Evolutionary conservation across 306 rosid species (phyloP).

Genomic region (Ammopiptanthus mongolicus): DNA sequence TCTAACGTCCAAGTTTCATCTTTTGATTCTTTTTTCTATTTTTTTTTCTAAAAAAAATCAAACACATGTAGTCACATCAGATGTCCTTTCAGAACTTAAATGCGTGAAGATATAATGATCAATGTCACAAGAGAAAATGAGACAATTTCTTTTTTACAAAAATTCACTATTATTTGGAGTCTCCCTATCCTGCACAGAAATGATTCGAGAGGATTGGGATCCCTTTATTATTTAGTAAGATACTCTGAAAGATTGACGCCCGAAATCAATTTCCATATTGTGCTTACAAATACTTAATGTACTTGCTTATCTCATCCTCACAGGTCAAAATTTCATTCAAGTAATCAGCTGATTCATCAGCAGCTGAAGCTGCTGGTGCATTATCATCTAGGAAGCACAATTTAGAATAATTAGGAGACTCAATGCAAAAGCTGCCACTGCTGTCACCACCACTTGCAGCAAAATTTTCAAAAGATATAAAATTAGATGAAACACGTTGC

Average conservation of each 20-base stretch:
- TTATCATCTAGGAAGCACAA: not conserved
- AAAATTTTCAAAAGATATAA: not conserved
- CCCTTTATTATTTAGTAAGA: not conserved
- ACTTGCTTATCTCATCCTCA: slow-evolving; percentile 8
- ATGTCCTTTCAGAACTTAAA: not conserved
- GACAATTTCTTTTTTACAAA: not conserved
- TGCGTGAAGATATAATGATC: not conserved
- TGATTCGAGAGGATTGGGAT: not conserved
- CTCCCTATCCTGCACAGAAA: not conserved
- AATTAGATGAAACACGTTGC: not conserved
- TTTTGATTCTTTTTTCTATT: no score
- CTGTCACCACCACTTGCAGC: not conserved
- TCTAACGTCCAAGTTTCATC: no score
- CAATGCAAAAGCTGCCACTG: not conserved
- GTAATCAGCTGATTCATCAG: not conserved
- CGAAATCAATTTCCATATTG: not conserved
- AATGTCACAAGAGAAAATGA: no score
- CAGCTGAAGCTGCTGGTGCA: not conserved
- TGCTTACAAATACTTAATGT: not conserved
- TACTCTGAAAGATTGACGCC: not conserved
- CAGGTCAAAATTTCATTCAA: not conserved
- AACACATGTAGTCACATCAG: not conserved
- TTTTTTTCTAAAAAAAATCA: no score
- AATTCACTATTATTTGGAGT: not conserved
- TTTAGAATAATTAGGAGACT: not conserved